These are phyloP conservation scores for Potentilla sterilis DNA, from an alignment of 306 rosid species.

Conservation along the genomic window DNA sequence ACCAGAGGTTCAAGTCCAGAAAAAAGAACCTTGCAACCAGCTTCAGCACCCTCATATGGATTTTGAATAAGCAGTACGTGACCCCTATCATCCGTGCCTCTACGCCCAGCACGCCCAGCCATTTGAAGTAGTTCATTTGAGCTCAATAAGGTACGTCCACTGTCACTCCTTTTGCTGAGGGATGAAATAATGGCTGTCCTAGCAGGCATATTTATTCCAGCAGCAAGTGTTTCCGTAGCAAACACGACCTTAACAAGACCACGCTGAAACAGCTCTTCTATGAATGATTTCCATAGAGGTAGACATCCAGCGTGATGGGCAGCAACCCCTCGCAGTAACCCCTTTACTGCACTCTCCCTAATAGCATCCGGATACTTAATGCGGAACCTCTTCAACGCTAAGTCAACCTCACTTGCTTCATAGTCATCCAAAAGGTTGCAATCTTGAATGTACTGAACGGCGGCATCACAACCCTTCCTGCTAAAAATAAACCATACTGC, in stretches of 20 bases:
- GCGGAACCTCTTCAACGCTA: constrained; percentile 85
- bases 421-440: constrained; percentile 75
- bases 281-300: constrained; percentile 91
- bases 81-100: constrained; percentile 85
- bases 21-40: constrained; percentile 86
- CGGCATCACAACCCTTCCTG: constrained; percentile 97
- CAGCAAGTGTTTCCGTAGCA: constrained; percentile 97
- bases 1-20: constrained; percentile 90
- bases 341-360: constrained; percentile 78
- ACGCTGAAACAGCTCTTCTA: constrained; percentile 87
- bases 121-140: constrained; percentile 94
- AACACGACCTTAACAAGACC: constrained; percentile 97
- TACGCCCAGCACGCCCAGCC: constrained; percentile 99
- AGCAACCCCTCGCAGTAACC: constrained; percentile 85
- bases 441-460: constrained; percentile 79
- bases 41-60: constrained; percentile 91
- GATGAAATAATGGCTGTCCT: constrained; percentile 90
- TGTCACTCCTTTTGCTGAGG: constrained; percentile 76
- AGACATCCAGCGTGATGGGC: constrained; percentile 99
- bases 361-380: constrained; percentile 89
- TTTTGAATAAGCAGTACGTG: constrained; percentile 87
- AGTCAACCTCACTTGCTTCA: constrained; percentile 81
- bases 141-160: constrained; percentile 61
- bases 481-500: constrained; percentile 99
- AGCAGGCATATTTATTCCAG: constrained; percentile 98